Conservation (phyloP, 169 alveolate species). For the Perkinsus olseni region DNA sequence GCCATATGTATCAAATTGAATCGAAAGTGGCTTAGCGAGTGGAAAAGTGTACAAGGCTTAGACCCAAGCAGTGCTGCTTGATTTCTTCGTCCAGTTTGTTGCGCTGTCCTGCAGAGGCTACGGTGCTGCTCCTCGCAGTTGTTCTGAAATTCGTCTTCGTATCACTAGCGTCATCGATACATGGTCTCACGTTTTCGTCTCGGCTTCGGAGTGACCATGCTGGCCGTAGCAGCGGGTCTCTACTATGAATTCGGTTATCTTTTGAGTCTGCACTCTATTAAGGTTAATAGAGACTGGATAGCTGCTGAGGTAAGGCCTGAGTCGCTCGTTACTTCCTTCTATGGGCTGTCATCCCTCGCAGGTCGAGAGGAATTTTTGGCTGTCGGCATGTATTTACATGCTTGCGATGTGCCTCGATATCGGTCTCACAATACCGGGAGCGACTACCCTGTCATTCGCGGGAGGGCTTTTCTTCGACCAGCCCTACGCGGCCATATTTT, state of each 20-base stretch:
- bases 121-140: background rate
- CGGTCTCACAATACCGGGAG: constrained; percentile 9
- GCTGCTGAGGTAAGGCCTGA: background rate
- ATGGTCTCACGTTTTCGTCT: background rate
- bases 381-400: background rate
- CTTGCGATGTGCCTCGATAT: background rate
- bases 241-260: background rate
- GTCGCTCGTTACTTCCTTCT: background rate
- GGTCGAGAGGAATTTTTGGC: background rate
- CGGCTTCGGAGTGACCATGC: background rate
- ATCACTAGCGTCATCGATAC: background rate
- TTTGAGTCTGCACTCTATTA: background rate
- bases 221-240: background rate
- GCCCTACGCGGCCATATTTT: constrained; percentile 12
- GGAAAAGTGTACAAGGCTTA: background rate
- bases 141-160: background rate
- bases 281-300: background rate
- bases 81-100: background rate
- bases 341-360: background rate
- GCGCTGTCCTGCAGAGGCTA: background rate
- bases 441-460: constrained; percentile 4
- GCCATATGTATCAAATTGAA: background rate
- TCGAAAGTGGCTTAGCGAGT: background rate
- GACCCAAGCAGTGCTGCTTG: background rate
- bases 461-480: constrained; percentile 12